Base-by-base conservation (phyloP, 2,329 filamentous ascomycete genomes). In the Aspergillus arachidicola region DNA sequence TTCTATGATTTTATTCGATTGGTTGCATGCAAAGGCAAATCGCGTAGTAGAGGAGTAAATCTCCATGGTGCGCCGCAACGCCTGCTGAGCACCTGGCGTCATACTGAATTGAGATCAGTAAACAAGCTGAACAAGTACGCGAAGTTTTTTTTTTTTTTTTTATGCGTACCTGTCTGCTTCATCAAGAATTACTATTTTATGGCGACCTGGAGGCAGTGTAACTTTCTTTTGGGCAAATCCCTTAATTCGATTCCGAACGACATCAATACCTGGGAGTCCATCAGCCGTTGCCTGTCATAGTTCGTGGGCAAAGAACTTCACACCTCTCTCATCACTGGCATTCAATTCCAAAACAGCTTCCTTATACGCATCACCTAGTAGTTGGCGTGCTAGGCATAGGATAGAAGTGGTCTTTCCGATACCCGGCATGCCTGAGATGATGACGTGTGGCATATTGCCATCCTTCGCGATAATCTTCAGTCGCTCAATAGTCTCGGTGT, bases 191-290 rank as follows among this genome's bases (percentile, higher is more conserved):
- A 99, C 93, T 57, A 99, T 84, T 83, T 99, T 99, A 79, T 99
- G 95, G 60, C 94, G 87, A 10, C 95, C 95, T 0, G 89, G 83
- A 0, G 95, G 93, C 14, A 99, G 84, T 1, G 95, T 99, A 70
- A 99, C 95, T 80, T 99, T 99, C 80, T 99, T 99, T 79, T 98
- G 95, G 4, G 95, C 95, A 74, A 99, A 99, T 9, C 93, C 93
- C 82, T 99, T 99, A 83, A 99, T 99, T 66, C 95, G 86, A 77
- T 97, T 97, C 58, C 95, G 89, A 30, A 99, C 95, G 21, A 99
- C 95, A 74, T 99, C 95, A 76, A 99, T 99, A 72, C 94, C 91
- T 91, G 59, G 23, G 59, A 32, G 55, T 38, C 19, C 11, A 34
- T 30, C 11, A 16, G 32, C 28, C 12, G 14, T 32, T 32, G 28